Percentiles rank a stretch among this genome's conserved stretches.
Evolutionary conservation across 108 stramenopile genomes (phyloP).

Genomic region (Cyclotella distinguenda): DNA sequence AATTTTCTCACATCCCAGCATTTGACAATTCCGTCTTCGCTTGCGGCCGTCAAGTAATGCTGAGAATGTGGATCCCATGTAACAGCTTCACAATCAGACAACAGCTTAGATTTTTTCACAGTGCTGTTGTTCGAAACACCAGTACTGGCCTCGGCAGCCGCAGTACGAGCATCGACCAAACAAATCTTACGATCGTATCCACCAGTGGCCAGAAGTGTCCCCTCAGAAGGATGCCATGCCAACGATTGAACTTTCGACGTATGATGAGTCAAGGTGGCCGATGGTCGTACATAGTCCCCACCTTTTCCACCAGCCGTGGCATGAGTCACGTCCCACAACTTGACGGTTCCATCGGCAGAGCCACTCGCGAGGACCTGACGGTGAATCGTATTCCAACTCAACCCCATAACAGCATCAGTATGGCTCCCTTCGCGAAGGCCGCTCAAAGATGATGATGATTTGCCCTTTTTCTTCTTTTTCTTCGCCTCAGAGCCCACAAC

Average conservation of each 20-base stretch:
- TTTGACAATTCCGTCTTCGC: conserved; percentile 87
- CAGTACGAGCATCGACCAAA: conserved; percentile 80
- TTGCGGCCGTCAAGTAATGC: conserved; percentile 79
- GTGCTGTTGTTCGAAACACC: conserved; percentile 20
- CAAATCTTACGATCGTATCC: conserved; percentile 87
- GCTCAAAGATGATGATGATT: conserved; percentile 24
- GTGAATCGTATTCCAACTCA: conserved; percentile 95
- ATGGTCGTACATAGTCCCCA: conserved; percentile 47
- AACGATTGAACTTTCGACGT: conserved; percentile 95
- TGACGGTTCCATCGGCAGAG: conserved; percentile 96
- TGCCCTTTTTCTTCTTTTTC: conserved; percentile 65
- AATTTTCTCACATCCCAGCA: conserved; percentile 95
- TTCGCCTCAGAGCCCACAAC: conserved; percentile 10
- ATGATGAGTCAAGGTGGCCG: conserved; percentile 93
- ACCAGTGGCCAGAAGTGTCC: conserved; percentile 90
- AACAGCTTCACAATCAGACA: conserved; percentile 81
- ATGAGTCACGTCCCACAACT: conserved; percentile 92
- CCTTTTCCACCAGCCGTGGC: conserved; percentile 38
- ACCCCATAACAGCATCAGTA: conserved; percentile 95
- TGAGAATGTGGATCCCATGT: conserved; percentile 89
- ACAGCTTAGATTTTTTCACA: conserved; percentile 67
- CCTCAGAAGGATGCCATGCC: conserved; percentile 91
- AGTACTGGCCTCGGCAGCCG: conserved; percentile 22
- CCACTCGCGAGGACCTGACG: conserved; percentile 95
- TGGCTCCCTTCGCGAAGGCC: conserved; percentile 84